Base-by-base conservation (phyloP, 2,329 filamentous ascomycete genomes). In the Trichoderma harzianum region DNA sequence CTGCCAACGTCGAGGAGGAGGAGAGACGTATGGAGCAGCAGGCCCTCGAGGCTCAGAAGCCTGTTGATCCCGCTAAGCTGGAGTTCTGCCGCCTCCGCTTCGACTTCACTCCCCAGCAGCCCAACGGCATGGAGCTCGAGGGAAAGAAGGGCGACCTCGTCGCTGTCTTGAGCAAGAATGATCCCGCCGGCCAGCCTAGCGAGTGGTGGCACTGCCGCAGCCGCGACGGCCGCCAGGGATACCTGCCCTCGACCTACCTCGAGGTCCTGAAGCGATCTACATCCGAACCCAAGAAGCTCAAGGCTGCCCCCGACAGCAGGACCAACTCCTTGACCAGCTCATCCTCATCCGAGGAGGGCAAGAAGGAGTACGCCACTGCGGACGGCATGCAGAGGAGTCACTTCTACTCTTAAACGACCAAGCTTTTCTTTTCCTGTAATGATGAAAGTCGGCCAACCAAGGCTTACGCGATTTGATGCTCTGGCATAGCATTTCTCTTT, bases 131-230 rank as follows among this genome's bases (percentile, higher is more conserved):
- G 76, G 97, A 99, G 78, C 87, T 99, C 16, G 91, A 93, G 43
- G 95, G 97, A 28, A 95, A 93, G 84, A 98, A 97, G 85, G 95
- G 95, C 72, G 96, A 99, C 77, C 90, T 98, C 68, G 95, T 99
- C 18, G 96, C 96, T 30, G 94, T 99, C 1, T 87, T 99, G 69
- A 92, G 91, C 84, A 98, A 98, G 84, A 92, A 90, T 21, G 96
- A 99, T 78, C 96, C 96, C 0, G 89, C 95, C 78, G 96, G 96
- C 57, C 94, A 96, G 77, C 90, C 94, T 5, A 96, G 93, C 67
- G 95, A 99, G 79, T 99, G 96, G 96, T 99, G 96, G 96, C 90
- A 92, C 75, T 99, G 97, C 82, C 89, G 96, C 70, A 92, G 95
- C 16, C 88, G 96, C 73, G 94, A 98, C 79, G 95, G 94, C 60